Percentiles rank a stretch among this genome's conserved stretches.
Conservation (phyloP, 768 basidiomycete genomes). For the Russula earlei region DNA sequence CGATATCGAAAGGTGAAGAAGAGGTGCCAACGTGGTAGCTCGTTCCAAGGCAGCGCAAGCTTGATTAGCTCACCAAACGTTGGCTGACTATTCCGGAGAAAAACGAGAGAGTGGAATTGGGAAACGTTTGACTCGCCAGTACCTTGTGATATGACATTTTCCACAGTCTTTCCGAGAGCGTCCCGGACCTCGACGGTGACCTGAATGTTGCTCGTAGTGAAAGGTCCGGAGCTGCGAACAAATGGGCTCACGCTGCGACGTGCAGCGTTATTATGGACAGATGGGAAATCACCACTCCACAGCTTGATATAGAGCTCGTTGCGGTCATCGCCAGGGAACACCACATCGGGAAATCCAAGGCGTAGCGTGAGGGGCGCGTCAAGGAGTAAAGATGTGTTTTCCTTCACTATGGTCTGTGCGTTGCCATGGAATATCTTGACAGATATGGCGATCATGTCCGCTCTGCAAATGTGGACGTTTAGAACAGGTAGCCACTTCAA, state of each 20-base stretch:
- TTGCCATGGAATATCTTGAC: slow-evolving; percentile 86
- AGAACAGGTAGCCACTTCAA: background rate
- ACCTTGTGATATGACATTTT: slow-evolving; percentile 70
- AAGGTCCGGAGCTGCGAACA: slow-evolving; percentile 46
- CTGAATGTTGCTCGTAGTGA: slow-evolving; percentile 64
- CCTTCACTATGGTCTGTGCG: slow-evolving; percentile 57
- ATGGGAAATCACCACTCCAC: slow-evolving; percentile 84
- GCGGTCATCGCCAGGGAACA: slow-evolving; percentile 84
- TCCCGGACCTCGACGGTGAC: slow-evolving; percentile 84
- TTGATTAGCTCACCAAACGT: slow-evolving; percentile 94
- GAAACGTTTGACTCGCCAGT: slow-evolving; percentile 75
- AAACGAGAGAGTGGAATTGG: slow-evolving; percentile 86
- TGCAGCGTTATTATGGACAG: slow-evolving; percentile 40
- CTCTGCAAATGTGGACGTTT: slow-evolving; percentile 36
- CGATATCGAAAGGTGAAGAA: slow-evolving; percentile 92
- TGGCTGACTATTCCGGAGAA: slow-evolving; percentile 77
- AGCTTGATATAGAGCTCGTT: slow-evolving; percentile 96
- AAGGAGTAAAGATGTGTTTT: slow-evolving; percentile 76
- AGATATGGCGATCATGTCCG: slow-evolving; percentile 78
- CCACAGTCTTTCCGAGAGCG: slow-evolving; percentile 56
- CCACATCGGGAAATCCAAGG: slow-evolving; percentile 92
- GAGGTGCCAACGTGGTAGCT: slow-evolving; percentile 73
- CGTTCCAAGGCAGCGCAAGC: slow-evolving; percentile 58
- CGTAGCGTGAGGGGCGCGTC: slow-evolving; percentile 76
- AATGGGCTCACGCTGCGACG: slow-evolving; percentile 51